These are phyloP conservation scores for Talaromyces rugulosus DNA, from an alignment of 2,329 filamentous ascomycete species.

Conservation along the genomic window DNA sequence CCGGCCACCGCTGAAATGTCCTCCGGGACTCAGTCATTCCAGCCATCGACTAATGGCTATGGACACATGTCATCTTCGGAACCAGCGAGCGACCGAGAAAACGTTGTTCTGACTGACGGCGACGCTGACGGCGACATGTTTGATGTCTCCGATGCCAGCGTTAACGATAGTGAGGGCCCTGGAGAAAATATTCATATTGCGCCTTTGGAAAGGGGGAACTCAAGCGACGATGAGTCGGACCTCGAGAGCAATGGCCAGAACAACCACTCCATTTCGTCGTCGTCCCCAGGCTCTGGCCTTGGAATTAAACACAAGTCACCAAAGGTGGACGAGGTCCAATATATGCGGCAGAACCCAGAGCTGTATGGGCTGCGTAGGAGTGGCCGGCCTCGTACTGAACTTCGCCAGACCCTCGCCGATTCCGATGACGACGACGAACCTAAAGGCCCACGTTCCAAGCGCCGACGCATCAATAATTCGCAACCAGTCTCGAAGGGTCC, in stretches of 20 bases:
- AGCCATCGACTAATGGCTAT: conserved; percentile 33
- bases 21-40: conserved; percentile 19
- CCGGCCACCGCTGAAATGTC: conserved; percentile 35
- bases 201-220: conserved; percentile 35
- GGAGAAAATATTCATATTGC: conserved; percentile 40
- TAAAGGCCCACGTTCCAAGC: conserved; percentile 45
- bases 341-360: conserved; percentile 86
- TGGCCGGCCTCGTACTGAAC: conserved; percentile 60
- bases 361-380: conserved; percentile 92
- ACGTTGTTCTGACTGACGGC: conserved; percentile 51
- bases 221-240: conserved; percentile 30
- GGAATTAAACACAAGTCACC: conserved; percentile 69
- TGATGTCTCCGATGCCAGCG: conserved; percentile 55
- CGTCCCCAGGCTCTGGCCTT: conserved; percentile 63
- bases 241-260: conserved; percentile 8
- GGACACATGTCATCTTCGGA: conserved; percentile 22
- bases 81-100: conserved; percentile 25
- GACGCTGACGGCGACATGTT: conserved; percentile 77
- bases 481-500: conserved; percentile 47
- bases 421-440: conserved; percentile 67
- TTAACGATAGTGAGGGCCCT: conserved; percentile 43
- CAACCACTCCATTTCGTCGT: conserved; percentile 47
- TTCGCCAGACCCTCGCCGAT: conserved; percentile 53
- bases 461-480: conserved; percentile 51
- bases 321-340: conserved; percentile 69